Percentiles rank a stretch among this genome's conserved stretches.
phyloP scores from a whole-genome alignment of 2,329 filamentous ascomycete genomes.

The Ophiostoma quercus region DNA sequence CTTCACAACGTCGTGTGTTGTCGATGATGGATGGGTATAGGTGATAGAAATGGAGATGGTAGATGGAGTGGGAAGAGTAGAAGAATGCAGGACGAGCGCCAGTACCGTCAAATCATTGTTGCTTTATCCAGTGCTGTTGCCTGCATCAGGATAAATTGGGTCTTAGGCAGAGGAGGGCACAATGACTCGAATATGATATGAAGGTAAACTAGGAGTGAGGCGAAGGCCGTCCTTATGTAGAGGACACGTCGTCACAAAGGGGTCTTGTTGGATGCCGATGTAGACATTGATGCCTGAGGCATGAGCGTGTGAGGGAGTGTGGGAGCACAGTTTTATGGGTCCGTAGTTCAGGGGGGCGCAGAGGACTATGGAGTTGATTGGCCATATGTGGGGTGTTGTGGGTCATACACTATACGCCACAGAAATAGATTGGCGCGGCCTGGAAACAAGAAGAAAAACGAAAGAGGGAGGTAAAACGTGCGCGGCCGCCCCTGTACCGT shows the following conservation, averaged over 20 bases:
- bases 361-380: not conserved
- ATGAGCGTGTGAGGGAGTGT: slow-evolving; percentile 16
- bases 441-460: slow-evolving; percentile 8
- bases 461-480: not conserved
- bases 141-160: slow-evolving; percentile 18
- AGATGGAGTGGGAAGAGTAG: not conserved
- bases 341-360: slow-evolving; percentile 7
- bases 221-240: slow-evolving; percentile 26
- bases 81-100: not conserved
- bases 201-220: not conserved
- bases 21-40: not conserved
- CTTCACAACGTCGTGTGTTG: not conserved
- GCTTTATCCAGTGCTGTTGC: slow-evolving; percentile 22
- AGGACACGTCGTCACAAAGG: slow-evolving; percentile 28
- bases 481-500: not conserved
- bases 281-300: slow-evolving; percentile 25
- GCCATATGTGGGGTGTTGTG: not conserved
- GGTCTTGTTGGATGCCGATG: too few relatives aligned
- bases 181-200: not conserved
- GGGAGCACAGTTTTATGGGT: not conserved
- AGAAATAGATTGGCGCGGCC: slow-evolving; percentile 23
- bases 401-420: slow-evolving; percentile 19
- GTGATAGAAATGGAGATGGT: not conserved
- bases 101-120: not conserved
- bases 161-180: not conserved